Conservation (phyloP, 1,284 basidiomycete genomes). For the Tylopilus sp. region DNA sequence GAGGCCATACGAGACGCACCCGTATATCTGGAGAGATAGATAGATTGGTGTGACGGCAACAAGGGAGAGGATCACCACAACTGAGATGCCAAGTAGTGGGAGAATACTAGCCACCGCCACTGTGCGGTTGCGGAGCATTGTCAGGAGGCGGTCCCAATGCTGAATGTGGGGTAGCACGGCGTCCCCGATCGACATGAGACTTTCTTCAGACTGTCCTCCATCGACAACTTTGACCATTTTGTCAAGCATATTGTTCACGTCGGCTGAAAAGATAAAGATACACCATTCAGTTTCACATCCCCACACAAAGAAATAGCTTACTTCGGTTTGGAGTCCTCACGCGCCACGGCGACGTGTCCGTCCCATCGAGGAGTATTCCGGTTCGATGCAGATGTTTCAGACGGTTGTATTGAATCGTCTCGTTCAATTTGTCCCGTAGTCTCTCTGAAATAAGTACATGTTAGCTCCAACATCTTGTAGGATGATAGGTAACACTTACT, state of each 20-base stretch:
- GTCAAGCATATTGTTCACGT: slow-evolving; percentile 22
- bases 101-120: slow-evolving; percentile 11
- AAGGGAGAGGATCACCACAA: slow-evolving; percentile 12
- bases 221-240: slow-evolving; percentile 29
- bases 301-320: not conserved
- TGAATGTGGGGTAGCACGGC: slow-evolving; percentile 16
- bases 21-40: slow-evolving; percentile 7
- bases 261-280: slow-evolving; percentile 5
- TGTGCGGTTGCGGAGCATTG: slow-evolving; percentile 2
- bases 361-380: slow-evolving; percentile 16
- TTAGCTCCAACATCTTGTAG: not conserved
- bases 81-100: slow-evolving; percentile 18
- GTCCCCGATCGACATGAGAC: slow-evolving; percentile 20
- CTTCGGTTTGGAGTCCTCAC: slow-evolving; percentile 23
- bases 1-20: too few relatives aligned
- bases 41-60: slow-evolving; percentile 5
- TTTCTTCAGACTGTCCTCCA: slow-evolving; percentile 20
- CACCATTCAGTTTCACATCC: not conserved
- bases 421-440: slow-evolving; percentile 1
- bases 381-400: slow-evolving; percentile 22
- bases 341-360: slow-evolving; percentile 18
- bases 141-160: slow-evolving; percentile 19
- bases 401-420: slow-evolving; percentile 10
- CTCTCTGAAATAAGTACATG: slow-evolving; percentile 7
- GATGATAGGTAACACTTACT: not conserved